A percentile compares a stretch with the other conserved stretches of the same genome.
Evolutionary conservation across 805 yeast species (phyloP).

Genomic region (Wickerhamiella cacticola): DNA sequence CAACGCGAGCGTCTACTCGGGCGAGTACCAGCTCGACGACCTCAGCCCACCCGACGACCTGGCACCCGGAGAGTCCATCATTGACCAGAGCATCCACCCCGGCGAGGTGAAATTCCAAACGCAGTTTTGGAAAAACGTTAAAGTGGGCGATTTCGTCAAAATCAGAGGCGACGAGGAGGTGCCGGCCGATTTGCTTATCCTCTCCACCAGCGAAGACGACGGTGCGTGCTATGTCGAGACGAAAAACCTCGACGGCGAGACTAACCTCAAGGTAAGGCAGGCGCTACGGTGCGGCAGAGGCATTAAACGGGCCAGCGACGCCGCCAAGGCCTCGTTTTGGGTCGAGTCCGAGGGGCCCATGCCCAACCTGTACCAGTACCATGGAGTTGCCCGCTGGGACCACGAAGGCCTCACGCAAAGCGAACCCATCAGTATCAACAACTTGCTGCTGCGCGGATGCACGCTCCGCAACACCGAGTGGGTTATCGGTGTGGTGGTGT

Average conservation of each 20-base stretch:
- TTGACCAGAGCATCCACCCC: constrained; percentile 11
- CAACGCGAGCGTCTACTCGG: neutral
- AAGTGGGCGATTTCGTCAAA: constrained; percentile 62
- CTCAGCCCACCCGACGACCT: constrained; percentile 15
- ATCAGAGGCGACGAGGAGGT: constrained; percentile 59
- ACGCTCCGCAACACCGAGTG: constrained; percentile 63
- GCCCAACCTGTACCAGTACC: constrained; percentile 47
- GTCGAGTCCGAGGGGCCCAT: constrained; percentile 67
- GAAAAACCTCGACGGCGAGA: constrained; percentile 62
- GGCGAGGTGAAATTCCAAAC: constrained; percentile 35
- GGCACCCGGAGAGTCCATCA: constrained; percentile 1
- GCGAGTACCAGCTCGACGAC: constrained; percentile 11
- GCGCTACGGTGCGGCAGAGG: constrained; percentile 47
- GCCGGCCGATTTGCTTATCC: constrained; percentile 61
- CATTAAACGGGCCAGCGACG: constrained; percentile 40
- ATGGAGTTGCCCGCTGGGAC: constrained; percentile 24
- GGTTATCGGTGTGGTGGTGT: constrained; percentile 62
- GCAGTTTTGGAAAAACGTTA: constrained; percentile 58
- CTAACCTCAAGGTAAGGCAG: constrained; percentile 51
- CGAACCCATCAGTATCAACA: constrained; percentile 52
- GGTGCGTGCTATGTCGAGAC: constrained; percentile 60
- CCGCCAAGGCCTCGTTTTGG: constrained; percentile 37
- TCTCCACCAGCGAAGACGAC: constrained; percentile 60
- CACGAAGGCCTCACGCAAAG: constrained; percentile 19
- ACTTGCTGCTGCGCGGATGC: constrained; percentile 59